Base-by-base conservation (phyloP, 2,329 filamentous ascomycete genomes). In the Cytospora schulzeri region DNA sequence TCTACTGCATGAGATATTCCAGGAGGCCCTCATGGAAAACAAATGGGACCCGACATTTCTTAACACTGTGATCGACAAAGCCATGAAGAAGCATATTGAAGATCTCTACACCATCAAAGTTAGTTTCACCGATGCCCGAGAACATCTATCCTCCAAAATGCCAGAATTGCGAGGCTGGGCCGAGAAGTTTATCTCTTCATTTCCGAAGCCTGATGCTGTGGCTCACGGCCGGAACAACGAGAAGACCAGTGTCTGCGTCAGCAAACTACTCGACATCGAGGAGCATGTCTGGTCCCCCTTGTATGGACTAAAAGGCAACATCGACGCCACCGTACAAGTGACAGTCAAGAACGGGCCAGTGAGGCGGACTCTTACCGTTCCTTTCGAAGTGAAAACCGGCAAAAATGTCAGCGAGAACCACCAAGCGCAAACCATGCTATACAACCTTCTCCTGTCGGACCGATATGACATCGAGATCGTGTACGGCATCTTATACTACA, bases 261-360 rank as follows among this genome's bases (percentile, higher is more conserved):
- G 89, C 72, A 99, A 98, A 74, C 81, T 99, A 31, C 88, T 99
- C 17, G 95, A 98, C 73, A 91, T 99, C 12, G 95, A 99, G 75
- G 95, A 99, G 76, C 95, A 98, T 73, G 88, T 99, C 31, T 99
- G 95, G 95, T 98, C 94, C 8, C 95, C 95, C 0, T 94, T 93
- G 87, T 99, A 96, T 74, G 95, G 95, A 0, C 81, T 99, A 19
- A 99, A 99, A 76, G 95, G 95, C 33, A 99, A 98, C 71, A 95
- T 99, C 66, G 95, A 99, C 77, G 95, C 95, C 31, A 98, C 95
- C 0, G 91, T 99, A 1, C 92, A 99, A 78, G 90, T 95, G 19
- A 87, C 85, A 0, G 91, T 97, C 81, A 81, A 86, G 62, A 90
- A 96, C 63, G 85, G 87, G 29, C 79, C 84, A n/a, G 82, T 85